Evolutionary conservation across 371 early-diverging fungal genomes (phyloP), one percentile per base, ranked within the genome.

Genomic region (Zychaea mexicana): DNA sequence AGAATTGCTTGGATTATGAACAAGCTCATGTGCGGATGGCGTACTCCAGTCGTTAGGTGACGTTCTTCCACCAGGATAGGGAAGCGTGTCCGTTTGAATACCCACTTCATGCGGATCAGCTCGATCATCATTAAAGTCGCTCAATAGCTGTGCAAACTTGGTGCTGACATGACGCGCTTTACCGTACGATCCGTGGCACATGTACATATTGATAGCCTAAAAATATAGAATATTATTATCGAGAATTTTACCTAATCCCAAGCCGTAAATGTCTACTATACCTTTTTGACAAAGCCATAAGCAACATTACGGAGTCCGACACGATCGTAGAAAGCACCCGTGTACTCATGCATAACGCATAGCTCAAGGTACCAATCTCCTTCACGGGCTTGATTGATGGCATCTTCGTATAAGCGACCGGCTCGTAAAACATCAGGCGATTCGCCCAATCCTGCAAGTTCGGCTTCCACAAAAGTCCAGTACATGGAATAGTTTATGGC

Each of bases 81-180:
- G 77, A 36, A 72, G 68, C 0, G 74, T 68, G 57, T 81, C 81
- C 0, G 81, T 81, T 49, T 81, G 81, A 21, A 74, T 52, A 33
- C 76, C 78, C 1, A 57, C 57, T 13, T 78, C 76, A 28, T 67
- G 64, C 1, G 65, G 57, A n/a, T 69, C 77, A 10, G 64, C 56
- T 17, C 68, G 65, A 19, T 69, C 67, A 45, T 81, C 78, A 26
- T 70, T 69, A 59, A 64, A 68, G 2, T 62, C 60, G 7, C 56
- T 60, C 52, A 81, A 57, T 0, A 81, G 52, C 7, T 39, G 32
- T 12, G 49, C 59, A 38, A 68, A 73, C 39, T 78, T 78, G 0
- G 32, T 42, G 0, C 49, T 59, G 36, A 78, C 54, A 19, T 81
- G 78, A 2, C 68, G 62, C 0, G 74, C 81, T 55, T 78, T 76